Evolutionary conservation across 2,329 filamentous ascomycete species (phyloP), one percentile per base, ranked within the genome.

Genomic region (Cadophora sp.): DNA sequence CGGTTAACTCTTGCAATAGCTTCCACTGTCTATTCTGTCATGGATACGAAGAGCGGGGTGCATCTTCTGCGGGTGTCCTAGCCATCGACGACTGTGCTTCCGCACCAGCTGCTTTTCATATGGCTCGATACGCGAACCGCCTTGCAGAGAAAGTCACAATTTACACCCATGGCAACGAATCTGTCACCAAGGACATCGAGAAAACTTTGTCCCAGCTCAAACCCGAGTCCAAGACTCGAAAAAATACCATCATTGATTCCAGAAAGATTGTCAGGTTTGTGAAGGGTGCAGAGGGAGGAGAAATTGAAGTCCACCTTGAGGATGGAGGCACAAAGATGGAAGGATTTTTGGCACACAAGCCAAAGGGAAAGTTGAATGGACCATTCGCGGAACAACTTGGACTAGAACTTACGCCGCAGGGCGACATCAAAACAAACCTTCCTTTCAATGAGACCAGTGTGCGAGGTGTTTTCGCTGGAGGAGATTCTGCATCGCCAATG

Each of bases 1-100:
- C 7, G 39, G 58, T 41, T 59, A 47, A 59, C 39, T 30, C 43
- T 6, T 7, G 6, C 4, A 36, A n/a, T 18, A 83, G 81, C 53
- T 88, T 85, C 70, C 85, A 88, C 71, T 89, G 86, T 70, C 80
- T 89, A 1, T 87, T 84, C 71, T 89, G 86, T 74, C 81, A 88
- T 53, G 87, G 87, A 4, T 89, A 81, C 73, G 87, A 89, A 68
- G 84, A 88, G 60, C 80, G 82, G 16, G 84, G 83, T 1, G 74
- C 76, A 2, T 71, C 77, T 0, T 82, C 82, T 0, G 80, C 80
- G 0, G 84, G 84, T 0, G 72, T 87, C 4, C 78, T 88, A 2
- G 82, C 81, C 1, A 77, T 78, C 13, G 81, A 79, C 1, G 70
- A 77, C 53, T 56, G 79, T 16, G 75, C 74, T 4, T 72, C 71